These are phyloP conservation scores for Hanseniaspora thailandica DNA, from an alignment of 805 yeast species.

Conservation along the genomic window DNA sequence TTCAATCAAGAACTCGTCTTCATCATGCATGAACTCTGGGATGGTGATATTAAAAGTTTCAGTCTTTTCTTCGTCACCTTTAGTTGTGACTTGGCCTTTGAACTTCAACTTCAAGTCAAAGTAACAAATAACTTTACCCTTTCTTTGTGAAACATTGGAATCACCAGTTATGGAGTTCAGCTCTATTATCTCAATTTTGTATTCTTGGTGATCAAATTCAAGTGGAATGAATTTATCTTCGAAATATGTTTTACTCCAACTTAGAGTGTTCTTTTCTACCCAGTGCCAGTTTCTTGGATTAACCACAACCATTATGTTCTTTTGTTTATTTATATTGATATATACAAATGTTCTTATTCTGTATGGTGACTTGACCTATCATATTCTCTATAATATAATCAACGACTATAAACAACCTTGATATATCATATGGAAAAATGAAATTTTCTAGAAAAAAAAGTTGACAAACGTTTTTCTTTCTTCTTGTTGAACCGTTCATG, in stretches of 20 bases:
- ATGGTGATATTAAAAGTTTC: conserved; percentile 37
- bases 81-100: conserved; percentile 15
- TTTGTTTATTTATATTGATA: too few relatives aligned
- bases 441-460: too few relatives aligned
- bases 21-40: conserved; percentile 70
- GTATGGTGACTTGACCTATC: too few relatives aligned
- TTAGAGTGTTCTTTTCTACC: conserved; percentile 57
- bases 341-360: not conserved
- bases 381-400: too few relatives aligned
- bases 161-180: conserved; percentile 50
- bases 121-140: conserved; percentile 67
- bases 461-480: too few relatives aligned
- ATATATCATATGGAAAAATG: too few relatives aligned
- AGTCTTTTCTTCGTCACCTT: conserved; percentile 27
- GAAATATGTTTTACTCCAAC: conserved; percentile 49
- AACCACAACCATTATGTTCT: conserved; percentile 45
- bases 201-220: conserved; percentile 18
- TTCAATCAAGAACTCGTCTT: conserved; percentile 51
- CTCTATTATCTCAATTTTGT: conserved; percentile 28
- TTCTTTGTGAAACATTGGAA: conserved; percentile 74
- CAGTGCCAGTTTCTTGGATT: conserved; percentile 72
- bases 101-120: conserved; percentile 48
- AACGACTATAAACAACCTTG: too few relatives aligned
- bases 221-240: conserved; percentile 28
- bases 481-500: not conserved